A percentile compares a stretch with the other conserved stretches of the same genome.
phyloP scores from a whole-genome alignment of 2,329 filamentous ascomycete species.

The Exserohilum rostratum region DNA sequence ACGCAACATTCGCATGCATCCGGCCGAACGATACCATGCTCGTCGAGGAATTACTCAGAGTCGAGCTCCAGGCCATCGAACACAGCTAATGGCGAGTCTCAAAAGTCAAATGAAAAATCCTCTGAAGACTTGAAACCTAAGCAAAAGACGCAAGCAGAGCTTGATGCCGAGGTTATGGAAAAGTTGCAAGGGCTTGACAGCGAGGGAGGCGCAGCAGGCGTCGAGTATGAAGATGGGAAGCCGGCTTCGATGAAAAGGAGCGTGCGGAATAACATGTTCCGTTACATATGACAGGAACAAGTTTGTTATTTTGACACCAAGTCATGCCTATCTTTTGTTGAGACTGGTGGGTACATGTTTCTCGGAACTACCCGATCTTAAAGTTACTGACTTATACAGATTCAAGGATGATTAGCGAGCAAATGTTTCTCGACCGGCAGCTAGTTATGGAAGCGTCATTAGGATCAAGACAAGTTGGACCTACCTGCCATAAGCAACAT shows the following conservation, averaged over 20 bases:
- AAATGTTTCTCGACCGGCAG: neutral
- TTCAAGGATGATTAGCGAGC: too few relatives aligned
- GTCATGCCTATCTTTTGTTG: neutral
- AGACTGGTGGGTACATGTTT: neutral
- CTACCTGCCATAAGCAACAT: too few relatives aligned
- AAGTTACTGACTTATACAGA: neutral
- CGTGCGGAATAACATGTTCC: conserved; percentile 79
- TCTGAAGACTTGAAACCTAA: conserved; percentile 25
- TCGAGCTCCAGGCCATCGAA: neutral
- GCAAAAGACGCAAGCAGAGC: conserved; percentile 65
- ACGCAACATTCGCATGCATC: neutral
- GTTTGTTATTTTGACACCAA: too few relatives aligned
- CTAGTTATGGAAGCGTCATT: neutral
- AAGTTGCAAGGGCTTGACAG: conserved; percentile 72
- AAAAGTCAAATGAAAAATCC: conserved; percentile 21
- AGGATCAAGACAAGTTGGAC: neutral
- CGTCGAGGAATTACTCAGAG: conserved; percentile 9
- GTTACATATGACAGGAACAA: conserved; percentile 59
- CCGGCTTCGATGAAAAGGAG: conserved; percentile 74
- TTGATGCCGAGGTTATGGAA: conserved; percentile 69
- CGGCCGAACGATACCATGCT: neutral
- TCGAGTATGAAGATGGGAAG: conserved; percentile 77
- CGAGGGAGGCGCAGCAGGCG: conserved; percentile 71
- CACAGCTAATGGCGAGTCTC: neutral
- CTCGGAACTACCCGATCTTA: neutral